Conservation (phyloP, 108 stramenopile species). For the Stephanodiscus minutulus region DNA sequence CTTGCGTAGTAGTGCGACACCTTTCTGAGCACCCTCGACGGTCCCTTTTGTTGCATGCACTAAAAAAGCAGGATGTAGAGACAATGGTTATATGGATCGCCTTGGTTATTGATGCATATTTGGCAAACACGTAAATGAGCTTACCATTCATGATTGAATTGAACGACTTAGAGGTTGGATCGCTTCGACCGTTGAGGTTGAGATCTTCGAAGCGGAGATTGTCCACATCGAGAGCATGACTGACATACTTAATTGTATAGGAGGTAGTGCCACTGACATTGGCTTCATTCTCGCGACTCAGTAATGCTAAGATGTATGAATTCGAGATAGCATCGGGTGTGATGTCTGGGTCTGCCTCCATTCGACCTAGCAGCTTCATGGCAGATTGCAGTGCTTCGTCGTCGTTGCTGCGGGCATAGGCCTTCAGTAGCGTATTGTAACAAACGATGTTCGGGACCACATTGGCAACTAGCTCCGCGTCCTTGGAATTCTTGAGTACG, state of each 20-base stretch:
- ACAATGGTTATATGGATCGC: not conserved
- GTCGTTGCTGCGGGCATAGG: conserved; percentile 25
- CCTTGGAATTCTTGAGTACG: not conserved
- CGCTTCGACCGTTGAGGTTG: conserved; percentile 30
- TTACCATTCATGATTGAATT: conserved; percentile 42
- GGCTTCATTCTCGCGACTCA: conserved; percentile 13
- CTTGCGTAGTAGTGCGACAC: conserved; percentile 25
- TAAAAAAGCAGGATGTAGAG: not conserved
- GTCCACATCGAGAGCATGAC: not conserved
- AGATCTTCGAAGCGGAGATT: conserved; percentile 4
- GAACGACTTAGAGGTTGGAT: conserved; percentile 25
- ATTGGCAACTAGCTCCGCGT: conserved; percentile 30
- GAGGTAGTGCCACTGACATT: conserved; percentile 4
- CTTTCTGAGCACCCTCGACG: conserved; percentile 35
- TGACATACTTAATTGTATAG: not conserved
- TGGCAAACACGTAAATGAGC: not conserved
- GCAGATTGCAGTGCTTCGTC: conserved; percentile 23
- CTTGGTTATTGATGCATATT: not conserved
- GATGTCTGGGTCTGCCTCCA: conserved; percentile 32
- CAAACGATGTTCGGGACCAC: conserved; percentile 40
- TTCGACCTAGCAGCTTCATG: conserved; percentile 26
- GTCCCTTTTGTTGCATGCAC: conserved; percentile 32
- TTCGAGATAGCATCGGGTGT: conserved; percentile 24
- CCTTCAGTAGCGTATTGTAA: conserved; percentile 36
- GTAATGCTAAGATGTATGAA: conserved; percentile 19